Evolutionary conservation across 2,329 filamentous ascomycete genomes (phyloP).

Genomic region (Botrytis sinoallii): DNA sequence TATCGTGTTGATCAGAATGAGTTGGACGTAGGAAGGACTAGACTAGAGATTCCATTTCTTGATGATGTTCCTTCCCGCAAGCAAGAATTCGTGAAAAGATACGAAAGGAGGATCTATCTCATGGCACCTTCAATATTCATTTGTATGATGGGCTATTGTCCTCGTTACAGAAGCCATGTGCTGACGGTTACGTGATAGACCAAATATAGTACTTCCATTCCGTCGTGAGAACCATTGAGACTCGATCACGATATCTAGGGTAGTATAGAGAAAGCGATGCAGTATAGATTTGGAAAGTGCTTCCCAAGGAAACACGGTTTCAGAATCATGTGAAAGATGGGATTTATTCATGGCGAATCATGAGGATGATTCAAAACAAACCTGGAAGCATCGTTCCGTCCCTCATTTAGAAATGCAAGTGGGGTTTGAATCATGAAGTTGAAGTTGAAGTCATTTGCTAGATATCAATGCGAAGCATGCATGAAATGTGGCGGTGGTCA

Average conservation of each 20-base stretch:
- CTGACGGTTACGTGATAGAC: background rate
- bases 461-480: background rate
- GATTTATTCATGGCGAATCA: background rate
- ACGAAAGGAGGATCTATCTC: background rate
- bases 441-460: background rate
- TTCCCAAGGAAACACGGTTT: background rate
- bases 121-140: slow-evolving; percentile 1
- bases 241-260: background rate
- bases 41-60: background rate
- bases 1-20: background rate
- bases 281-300: background rate
- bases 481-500: background rate
- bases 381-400: background rate
- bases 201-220: slow-evolving; percentile 4
- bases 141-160: background rate
- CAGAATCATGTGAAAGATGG: background rate
- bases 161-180: background rate
- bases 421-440: background rate
- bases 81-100: background rate
- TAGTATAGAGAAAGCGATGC: background rate
- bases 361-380: background rate
- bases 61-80: background rate
- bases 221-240: background rate
- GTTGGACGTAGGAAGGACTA: background rate
- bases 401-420: background rate